Evolutionary conservation across 345 rosid genomes (phyloP).

Genomic region (Eucalyptus pauciflora): DNA sequence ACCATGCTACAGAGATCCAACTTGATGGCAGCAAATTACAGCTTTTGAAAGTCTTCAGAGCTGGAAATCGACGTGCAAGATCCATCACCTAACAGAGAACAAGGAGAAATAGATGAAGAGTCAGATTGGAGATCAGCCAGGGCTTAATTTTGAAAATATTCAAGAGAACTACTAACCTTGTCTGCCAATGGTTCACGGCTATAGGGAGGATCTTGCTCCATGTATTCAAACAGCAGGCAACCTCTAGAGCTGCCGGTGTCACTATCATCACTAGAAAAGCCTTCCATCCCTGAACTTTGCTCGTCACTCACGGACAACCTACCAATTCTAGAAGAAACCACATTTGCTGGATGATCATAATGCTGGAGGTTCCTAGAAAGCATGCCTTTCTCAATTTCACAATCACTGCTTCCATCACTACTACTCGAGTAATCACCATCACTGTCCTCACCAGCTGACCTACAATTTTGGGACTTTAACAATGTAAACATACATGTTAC

Average conservation of each 20-base stretch:
- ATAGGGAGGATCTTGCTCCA: constrained; percentile 72
- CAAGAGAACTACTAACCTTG: constrained; percentile 41
- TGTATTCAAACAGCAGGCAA: constrained; percentile 55
- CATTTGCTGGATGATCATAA: constrained; percentile 1
- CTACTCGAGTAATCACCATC: constrained; percentile 71
- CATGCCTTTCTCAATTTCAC: constrained; percentile 45
- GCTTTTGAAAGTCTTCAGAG: constrained; percentile 55
- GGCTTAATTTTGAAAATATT: neutral
- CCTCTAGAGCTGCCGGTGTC: constrained; percentile 42
- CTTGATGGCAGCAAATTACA: constrained; percentile 60
- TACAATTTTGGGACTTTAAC: neutral
- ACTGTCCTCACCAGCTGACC: constrained; percentile 41
- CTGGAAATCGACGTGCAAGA: constrained; percentile 56
- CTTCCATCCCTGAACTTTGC: constrained; percentile 19
- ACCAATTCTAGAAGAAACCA: constrained; percentile 21
- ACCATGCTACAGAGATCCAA: constrained; percentile 99
- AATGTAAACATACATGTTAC: neutral
- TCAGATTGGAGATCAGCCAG: neutral
- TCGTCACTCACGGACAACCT: constrained; percentile 38
- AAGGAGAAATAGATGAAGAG: neutral
- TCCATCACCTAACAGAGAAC: constrained; percentile 15
- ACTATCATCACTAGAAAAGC: constrained; percentile 66
- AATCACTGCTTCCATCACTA: constrained; percentile 74
- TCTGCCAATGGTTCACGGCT: constrained; percentile 87
- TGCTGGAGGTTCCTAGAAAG: neutral